These are phyloP conservation scores for Populus hybrid DNA, from an alignment of 441 rosid genomes.

Conservation along the genomic window DNA sequence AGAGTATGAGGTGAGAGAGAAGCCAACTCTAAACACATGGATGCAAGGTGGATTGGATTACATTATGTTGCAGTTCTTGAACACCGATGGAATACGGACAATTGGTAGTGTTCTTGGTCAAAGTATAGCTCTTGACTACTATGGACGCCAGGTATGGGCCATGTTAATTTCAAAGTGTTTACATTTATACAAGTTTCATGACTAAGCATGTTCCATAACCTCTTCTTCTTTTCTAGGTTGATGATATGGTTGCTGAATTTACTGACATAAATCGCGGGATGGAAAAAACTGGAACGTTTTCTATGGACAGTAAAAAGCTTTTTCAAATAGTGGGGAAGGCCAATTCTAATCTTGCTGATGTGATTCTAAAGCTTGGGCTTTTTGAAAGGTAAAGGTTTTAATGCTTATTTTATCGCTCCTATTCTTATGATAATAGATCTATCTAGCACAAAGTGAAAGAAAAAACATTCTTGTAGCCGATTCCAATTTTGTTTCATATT, in stretches of 20 bases:
- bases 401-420: background rate
- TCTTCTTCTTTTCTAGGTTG: constrained; percentile 51
- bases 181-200: constrained; percentile 2
- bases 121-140: constrained; percentile 94
- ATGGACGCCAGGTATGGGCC: constrained; percentile 81
- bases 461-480: background rate
- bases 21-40: constrained; percentile 67
- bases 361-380: constrained; percentile 92
- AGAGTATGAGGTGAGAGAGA: constrained; percentile 94
- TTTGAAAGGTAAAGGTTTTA: constrained; percentile 75
- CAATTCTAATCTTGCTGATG: constrained; percentile 91
- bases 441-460: background rate
- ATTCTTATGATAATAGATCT: background rate
- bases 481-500: background rate
- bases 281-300: constrained; percentile 93
- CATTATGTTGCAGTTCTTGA: constrained; percentile 82
- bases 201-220: background rate
- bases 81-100: constrained; percentile 80
- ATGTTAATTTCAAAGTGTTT: constrained; percentile 8
- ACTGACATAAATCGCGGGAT: constrained; percentile 91
- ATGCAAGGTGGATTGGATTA: constrained; percentile 88
- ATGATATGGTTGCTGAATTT: constrained; percentile 95
- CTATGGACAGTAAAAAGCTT: constrained; percentile 91
- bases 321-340: constrained; percentile 96
- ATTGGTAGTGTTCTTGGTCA: constrained; percentile 96